Evolutionary conservation across 2,329 filamentous ascomycete genomes (phyloP), one percentile per base, ranked within the genome.

Genomic region (Tympanopsis confertula): DNA sequence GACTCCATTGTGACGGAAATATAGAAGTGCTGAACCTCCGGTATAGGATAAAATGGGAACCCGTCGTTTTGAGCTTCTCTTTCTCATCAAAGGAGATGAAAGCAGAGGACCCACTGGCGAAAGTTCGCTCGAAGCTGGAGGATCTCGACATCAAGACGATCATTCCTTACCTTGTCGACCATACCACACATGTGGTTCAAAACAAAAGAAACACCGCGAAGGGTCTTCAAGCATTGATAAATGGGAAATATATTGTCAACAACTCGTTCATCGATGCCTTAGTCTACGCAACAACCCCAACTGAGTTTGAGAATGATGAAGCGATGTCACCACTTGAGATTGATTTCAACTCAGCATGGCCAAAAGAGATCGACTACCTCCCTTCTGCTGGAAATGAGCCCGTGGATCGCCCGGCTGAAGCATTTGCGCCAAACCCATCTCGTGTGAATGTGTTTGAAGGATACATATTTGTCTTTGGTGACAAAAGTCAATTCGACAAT

Each of bases 111-210:
- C 61, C 66, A 5, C 50, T 75, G 12, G 55, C 54, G 13, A 50
- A 55, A 19, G 58, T 68, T 36, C 63, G 65, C 40, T 55, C 58
- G n/a, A 60, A 62, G 29, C 57, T 80, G 5, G 72, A 75, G 47
- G 56, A 64, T 3, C 55, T 76, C 20, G 76, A 78, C 46, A 68
- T 80, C 48, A 80, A 79, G 50, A 67, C 71, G 1, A 57, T 69
- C 15, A 58, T 63, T 17, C 69, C 73, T 3, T 80, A 74, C 46
- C 43, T 74, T 2, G 55, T 66, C 20, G 66, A 57, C 17, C 58
- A 67, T 37, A 80, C 76, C 0, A 78, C 74, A 1, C 74, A 80
- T 51, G 70, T 78, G 19, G 65, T 80, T 20, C 66, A 71, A 18
- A 66, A 61, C 45, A 79, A 78, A 52, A 61, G 76, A 15, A 80